These are phyloP conservation scores for Pseudogymnoascus sp. DNA, from an alignment of 2,329 filamentous ascomycete genomes.

Conservation along the genomic window DNA sequence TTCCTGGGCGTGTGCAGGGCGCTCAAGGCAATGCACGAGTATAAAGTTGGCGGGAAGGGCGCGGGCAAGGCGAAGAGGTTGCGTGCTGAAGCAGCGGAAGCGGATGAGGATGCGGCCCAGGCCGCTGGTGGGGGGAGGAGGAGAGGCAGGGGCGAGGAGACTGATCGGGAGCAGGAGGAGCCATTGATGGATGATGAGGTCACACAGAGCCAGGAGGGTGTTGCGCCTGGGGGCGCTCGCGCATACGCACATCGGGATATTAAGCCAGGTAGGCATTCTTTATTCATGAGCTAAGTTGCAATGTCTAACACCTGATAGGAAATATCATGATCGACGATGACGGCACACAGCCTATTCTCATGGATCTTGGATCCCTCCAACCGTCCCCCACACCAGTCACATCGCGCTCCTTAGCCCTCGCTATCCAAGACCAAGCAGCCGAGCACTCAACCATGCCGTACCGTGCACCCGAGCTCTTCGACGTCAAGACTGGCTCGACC, in stretches of 20 bases:
- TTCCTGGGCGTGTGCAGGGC: conserved; percentile 90
- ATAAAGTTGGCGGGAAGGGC: conserved; percentile 53
- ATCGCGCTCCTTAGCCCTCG: conserved; percentile 80
- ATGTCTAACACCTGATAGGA: conserved; percentile 36
- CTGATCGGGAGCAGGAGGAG: conserved; percentile 68
- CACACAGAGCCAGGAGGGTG: conserved; percentile 57
- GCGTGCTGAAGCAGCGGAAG: conserved; percentile 29
- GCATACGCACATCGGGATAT: conserved; percentile 95
- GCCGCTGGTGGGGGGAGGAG: conserved; percentile 35
- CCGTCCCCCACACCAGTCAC: conserved; percentile 84
- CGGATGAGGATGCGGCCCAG: conserved; percentile 36
- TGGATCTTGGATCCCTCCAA: conserved; percentile 91
- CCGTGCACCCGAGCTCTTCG: conserved; percentile 93
- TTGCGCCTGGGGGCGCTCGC: conserved; percentile 59
- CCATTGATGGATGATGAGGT: conserved; percentile 78
- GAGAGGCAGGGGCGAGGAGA: conserved; percentile 41
- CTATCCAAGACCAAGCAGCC: conserved; percentile 87
- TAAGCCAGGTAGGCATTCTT: conserved; percentile 68
- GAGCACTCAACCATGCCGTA: conserved; percentile 99
- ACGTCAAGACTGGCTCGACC: conserved; percentile 85
- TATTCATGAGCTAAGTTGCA: not conserved
- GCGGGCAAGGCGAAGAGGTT: conserved; percentile 41
- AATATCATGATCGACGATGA: conserved; percentile 99
- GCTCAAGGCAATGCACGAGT: conserved; percentile 85
- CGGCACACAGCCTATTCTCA: conserved; percentile 81